A percentile compares a stretch with the other conserved stretches of the same genome.
phyloP scores from a whole-genome alignment of 2,329 filamentous ascomycete species.

The Cryphonectria carpinicola region DNA sequence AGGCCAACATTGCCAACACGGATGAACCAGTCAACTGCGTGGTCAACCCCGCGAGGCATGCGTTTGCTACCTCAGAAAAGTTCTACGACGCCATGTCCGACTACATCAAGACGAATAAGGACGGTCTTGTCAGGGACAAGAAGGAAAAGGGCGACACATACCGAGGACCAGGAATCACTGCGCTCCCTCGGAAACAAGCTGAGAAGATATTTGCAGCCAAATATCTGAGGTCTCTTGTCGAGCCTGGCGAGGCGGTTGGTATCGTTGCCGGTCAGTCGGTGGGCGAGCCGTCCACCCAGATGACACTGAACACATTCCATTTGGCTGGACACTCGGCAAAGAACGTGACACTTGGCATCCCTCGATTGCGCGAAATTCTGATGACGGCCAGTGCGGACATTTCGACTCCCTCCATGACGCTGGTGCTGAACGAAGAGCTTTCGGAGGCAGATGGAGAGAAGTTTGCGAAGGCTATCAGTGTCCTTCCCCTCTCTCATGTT shows the following conservation, averaged over 20 bases:
- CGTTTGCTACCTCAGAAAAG: slow-evolving; percentile 86
- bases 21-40: slow-evolving; percentile 76
- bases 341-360: slow-evolving; percentile 98
- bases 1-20: slow-evolving; percentile 57
- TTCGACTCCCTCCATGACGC: slow-evolving; percentile 87
- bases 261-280: slow-evolving; percentile 97
- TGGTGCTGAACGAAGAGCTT: slow-evolving; percentile 76
- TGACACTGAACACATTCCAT: slow-evolving; percentile 99
- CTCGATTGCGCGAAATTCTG: slow-evolving; percentile 92
- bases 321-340: slow-evolving; percentile 97
- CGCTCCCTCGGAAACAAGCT: slow-evolving; percentile 70
- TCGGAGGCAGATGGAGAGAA: slow-evolving; percentile 69
- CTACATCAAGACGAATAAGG: slow-evolving; percentile 79
- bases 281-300: slow-evolving; percentile 96
- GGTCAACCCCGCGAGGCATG: slow-evolving; percentile 76
- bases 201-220: slow-evolving; percentile 87
- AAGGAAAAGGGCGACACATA: slow-evolving; percentile 45
- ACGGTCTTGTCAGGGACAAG: slow-evolving; percentile 59
- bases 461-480: slow-evolving; percentile 91
- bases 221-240: slow-evolving; percentile 88
- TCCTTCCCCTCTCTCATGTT: slow-evolving; percentile 81
- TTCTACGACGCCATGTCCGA: slow-evolving; percentile 74
- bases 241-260: slow-evolving; percentile 94
- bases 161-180: slow-evolving; percentile 37
- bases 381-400: slow-evolving; percentile 95